phyloP scores from a whole-genome alignment of 2,329 filamentous ascomycete genomes.

The Colletotrichum plurivorum region DNA sequence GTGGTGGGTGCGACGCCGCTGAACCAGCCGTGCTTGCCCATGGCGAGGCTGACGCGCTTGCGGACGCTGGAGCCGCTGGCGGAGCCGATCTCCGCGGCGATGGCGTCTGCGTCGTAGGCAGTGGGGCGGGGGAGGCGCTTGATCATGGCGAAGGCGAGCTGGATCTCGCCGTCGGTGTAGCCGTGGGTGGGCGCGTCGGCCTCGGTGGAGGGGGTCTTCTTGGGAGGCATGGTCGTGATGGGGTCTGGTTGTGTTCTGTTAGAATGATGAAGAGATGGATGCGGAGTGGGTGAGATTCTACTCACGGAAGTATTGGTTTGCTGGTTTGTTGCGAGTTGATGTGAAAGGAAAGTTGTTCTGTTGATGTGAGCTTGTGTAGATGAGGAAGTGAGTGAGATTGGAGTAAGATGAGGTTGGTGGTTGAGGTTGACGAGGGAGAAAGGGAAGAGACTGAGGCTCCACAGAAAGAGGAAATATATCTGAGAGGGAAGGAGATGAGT shows the following conservation, averaged over 20 bases:
- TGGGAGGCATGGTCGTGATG: conserved; percentile 24
- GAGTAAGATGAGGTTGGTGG: not conserved
- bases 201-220: conserved; percentile 15
- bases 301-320: too few species aligned
- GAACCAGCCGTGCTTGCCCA: conserved; percentile 25
- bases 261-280: not conserved
- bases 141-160: conserved; percentile 21
- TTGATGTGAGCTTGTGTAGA: not conserved
- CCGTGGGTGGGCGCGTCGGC: not conserved
- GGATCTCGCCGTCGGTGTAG: conserved; percentile 25
- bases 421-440: not conserved
- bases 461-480: not conserved
- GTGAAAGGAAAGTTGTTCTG: not conserved
- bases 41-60: conserved; percentile 19
- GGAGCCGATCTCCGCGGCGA: conserved; percentile 20
- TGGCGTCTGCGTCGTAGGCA: not conserved
- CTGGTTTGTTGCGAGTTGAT: too few species aligned
- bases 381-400: not conserved
- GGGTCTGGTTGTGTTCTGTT: not conserved
- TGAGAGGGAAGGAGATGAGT: not conserved
- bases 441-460: not conserved
- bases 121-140: conserved; percentile 14
- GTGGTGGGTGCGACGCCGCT: not conserved
- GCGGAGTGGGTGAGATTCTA: not conserved
- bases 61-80: conserved; percentile 24